phyloP scores from a whole-genome alignment of 108 stramenopile species.

The Cyclotella cryptica region DNA sequence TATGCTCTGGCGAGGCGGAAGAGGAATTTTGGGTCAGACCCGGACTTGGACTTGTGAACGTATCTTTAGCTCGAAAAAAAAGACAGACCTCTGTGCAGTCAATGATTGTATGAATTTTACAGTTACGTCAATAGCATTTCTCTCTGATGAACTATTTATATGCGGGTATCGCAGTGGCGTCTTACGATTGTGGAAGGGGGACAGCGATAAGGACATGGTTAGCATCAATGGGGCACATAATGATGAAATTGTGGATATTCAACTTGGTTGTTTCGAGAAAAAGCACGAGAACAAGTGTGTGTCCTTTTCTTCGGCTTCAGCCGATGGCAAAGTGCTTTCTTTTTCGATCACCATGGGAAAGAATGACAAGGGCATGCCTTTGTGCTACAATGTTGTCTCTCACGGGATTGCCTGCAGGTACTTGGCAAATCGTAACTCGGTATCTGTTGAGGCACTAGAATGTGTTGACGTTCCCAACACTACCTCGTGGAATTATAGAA shows the following conservation, averaged over 20 bases:
- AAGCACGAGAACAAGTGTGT: slow-evolving; percentile 4
- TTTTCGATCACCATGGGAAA: slow-evolving; percentile 21
- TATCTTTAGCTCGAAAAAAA: slow-evolving; percentile 27
- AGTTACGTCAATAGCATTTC: slow-evolving; percentile 28
- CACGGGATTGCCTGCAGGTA: slow-evolving; percentile 33
- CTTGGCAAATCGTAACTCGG: slow-evolving; percentile 8
- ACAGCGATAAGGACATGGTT: slow-evolving; percentile 29
- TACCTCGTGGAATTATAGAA: background rate
- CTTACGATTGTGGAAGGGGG: slow-evolving; percentile 37
- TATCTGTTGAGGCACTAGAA: slow-evolving; percentile 15
- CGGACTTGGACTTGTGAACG: slow-evolving; percentile 34
- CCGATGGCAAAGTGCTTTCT: slow-evolving; percentile 46
- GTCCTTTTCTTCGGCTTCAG: slow-evolving; percentile 26
- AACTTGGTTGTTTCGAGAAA: slow-evolving; percentile 1
- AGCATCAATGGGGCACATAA: slow-evolving; percentile 41
- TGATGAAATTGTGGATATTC: slow-evolving; percentile 22
- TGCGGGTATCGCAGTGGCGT: slow-evolving; percentile 35
- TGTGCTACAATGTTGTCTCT: slow-evolving; percentile 36
- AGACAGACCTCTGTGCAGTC: background rate
- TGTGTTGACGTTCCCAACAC: slow-evolving; percentile 3
- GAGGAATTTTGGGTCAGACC: slow-evolving; percentile 19
- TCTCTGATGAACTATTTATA: slow-evolving; percentile 25
- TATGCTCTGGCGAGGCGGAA: slow-evolving; percentile 30
- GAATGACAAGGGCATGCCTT: slow-evolving; percentile 23
- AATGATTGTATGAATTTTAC: slow-evolving; percentile 13